Percentiles rank a stretch among this genome's conserved stretches.
phyloP scores from a whole-genome alignment of 1,284 basidiomycete genomes.

The Gymnopus androsaceus region DNA sequence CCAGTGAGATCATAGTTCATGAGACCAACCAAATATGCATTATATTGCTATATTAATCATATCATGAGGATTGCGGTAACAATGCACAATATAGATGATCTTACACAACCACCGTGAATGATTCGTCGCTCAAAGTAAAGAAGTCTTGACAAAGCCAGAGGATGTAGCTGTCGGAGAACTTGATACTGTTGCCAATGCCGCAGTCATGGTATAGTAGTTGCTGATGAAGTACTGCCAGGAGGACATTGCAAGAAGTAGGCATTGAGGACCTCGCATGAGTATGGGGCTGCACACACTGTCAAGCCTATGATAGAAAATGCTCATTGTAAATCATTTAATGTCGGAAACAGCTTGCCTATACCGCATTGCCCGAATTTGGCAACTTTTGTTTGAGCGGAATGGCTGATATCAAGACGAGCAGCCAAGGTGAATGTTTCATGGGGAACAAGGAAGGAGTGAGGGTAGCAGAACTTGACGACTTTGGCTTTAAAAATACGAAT shows the following conservation, averaged over 20 bases:
- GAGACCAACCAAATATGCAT: slow-evolving; percentile 51
- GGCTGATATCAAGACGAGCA: background rate
- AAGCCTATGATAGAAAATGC: background rate
- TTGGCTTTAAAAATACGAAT: background rate
- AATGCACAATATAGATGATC: background rate
- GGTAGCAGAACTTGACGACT: background rate
- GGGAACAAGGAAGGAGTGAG: background rate
- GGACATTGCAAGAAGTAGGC: slow-evolving; percentile 30
- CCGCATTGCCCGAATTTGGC: slow-evolving; percentile 7
- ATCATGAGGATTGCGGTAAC: slow-evolving; percentile 36
- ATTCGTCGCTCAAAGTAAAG: slow-evolving; percentile 42
- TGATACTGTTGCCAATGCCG: slow-evolving; percentile 15
- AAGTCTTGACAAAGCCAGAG: slow-evolving; percentile 42
- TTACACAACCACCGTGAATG: slow-evolving; percentile 45
- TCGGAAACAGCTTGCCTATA: slow-evolving; percentile 22
- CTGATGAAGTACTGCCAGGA: too few species aligned
- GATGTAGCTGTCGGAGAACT: slow-evolving; percentile 22
- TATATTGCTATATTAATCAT: too few species aligned
- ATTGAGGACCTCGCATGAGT: slow-evolving; percentile 18
- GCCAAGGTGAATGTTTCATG: background rate
- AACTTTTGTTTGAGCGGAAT: slow-evolving; percentile 1
- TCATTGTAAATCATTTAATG: background rate
- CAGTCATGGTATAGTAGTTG: too few species aligned
- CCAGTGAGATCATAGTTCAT: slow-evolving; percentile 43
- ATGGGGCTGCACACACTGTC: slow-evolving; percentile 17